Base-by-base conservation (phyloP, 441 rosid genomes). In the Mallotus japonicus region DNA sequence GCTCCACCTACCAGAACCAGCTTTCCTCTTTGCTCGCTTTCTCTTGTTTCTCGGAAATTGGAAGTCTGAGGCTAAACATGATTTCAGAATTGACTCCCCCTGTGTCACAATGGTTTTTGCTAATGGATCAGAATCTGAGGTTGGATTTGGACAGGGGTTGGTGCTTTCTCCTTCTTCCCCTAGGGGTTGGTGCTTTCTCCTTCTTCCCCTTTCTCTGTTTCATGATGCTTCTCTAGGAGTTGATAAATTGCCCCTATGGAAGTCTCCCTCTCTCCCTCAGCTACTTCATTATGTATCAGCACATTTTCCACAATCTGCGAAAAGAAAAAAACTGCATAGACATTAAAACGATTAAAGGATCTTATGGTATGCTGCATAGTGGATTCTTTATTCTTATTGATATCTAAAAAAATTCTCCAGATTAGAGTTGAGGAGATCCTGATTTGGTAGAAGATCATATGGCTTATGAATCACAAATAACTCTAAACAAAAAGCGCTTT, bases 21-120 rank as follows among this genome's bases (percentile, higher is more conserved):
- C 90, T 83, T 87, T 92, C 66, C 96, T 87, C 50, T 92, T 97
- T 49, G 87, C 99, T 76, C 98, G 86, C 75, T 88, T 95, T 79
- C 98, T 88, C 79, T 95, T 95, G 86, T 86, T 92, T 77, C 80
- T 83, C 0, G 96, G 96, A 76, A 95, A 81, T 68, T 86, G 82
- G 74, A 88, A 72, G 56, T 92, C 96, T 4, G 93, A 77, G 58
- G 90, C 91, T 70, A 95, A 84, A 83, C 90, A 89, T 62, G 95
- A 84, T 75, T 86, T 82, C 28, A 91, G 88, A 78, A 82, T 82
- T 16, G 91, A 78, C 49, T 86, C 88, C 53, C 59, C 82, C 71
- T 77, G 84, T 66, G 77, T 34, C 10, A 56, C 67, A 0, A 51
- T 58, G 49, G 75, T 47, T 79, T 74, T 82, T 13, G 70, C 73